phyloP scores from a whole-genome alignment of 345 rosid genomes.

The Lumnitzera littorea region DNA sequence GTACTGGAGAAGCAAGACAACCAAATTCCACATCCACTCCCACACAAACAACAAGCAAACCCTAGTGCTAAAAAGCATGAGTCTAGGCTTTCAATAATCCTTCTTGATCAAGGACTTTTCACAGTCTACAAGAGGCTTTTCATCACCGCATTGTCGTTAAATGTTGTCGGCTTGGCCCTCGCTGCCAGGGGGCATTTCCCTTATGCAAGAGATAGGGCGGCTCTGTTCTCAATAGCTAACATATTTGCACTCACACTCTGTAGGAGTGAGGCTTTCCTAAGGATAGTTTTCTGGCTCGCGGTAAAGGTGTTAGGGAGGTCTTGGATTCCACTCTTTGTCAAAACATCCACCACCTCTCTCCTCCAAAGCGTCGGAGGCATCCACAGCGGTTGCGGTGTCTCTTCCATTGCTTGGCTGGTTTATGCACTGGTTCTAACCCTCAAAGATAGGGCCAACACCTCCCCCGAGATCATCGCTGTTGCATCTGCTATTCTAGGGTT shows the following conservation, averaged over 20 bases:
- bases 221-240: constrained; percentile 61
- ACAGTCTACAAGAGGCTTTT: constrained; percentile 78
- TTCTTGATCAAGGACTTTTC: constrained; percentile 72
- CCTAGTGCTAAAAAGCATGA: constrained; percentile 15
- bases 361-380: constrained; percentile 71
- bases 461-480: constrained; percentile 46
- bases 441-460: constrained; percentile 40
- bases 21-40: constrained; percentile 26
- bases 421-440: constrained; percentile 52
- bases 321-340: constrained; percentile 44
- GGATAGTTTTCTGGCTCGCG: constrained; percentile 50
- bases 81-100: constrained; percentile 54
- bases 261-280: constrained; percentile 63
- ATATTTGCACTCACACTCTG: constrained; percentile 58
- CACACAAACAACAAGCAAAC: not conserved
- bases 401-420: constrained; percentile 66
- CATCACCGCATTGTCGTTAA: constrained; percentile 25
- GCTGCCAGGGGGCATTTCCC: constrained; percentile 53
- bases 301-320: constrained; percentile 46
- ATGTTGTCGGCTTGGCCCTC: constrained; percentile 39
- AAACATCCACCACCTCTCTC: constrained; percentile 54
- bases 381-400: constrained; percentile 69
- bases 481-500: constrained; percentile 51
- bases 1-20: constrained; percentile 8
- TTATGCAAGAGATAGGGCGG: constrained; percentile 57